Evolutionary conservation across 1,284 basidiomycete species (phyloP).

Genomic region (Sanguinoderma infundibulare): DNA sequence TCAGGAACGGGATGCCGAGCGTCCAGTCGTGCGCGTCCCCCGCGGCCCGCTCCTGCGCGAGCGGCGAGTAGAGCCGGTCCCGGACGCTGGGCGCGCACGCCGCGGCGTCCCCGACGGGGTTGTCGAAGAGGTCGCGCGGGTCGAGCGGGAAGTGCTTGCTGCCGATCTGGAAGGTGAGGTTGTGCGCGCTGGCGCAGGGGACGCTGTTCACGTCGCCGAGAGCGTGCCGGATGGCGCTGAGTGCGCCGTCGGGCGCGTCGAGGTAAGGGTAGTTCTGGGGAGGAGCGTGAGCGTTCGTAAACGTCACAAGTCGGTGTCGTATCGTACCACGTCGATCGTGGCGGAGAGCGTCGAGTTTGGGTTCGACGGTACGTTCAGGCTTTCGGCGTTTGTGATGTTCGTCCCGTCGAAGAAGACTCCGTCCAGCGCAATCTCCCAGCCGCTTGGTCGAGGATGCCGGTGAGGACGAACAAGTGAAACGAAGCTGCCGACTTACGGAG

Average conservation of each 20-base stretch:
- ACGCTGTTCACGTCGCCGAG: slow-evolving; percentile 41
- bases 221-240: slow-evolving; percentile 39
- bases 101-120: slow-evolving; percentile 40
- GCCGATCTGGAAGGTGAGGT: slow-evolving; percentile 62
- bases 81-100: slow-evolving; percentile 52
- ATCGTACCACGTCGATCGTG: slow-evolving; percentile 49
- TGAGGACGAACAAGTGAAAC: not conserved
- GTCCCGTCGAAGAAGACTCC: slow-evolving; percentile 59
- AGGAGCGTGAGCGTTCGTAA: not conserved
- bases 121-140: slow-evolving; percentile 62
- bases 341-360: slow-evolving; percentile 43
- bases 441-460: slow-evolving; percentile 16
- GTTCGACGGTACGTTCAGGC: no score
- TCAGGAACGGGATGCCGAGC: slow-evolving; percentile 46
- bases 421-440: slow-evolving; percentile 65
- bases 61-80: slow-evolving; percentile 33
- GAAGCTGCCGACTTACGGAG: slow-evolving; percentile 31
- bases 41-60: not conserved
- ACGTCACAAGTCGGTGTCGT: not conserved
- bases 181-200: slow-evolving; percentile 53
- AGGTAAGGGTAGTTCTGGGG: slow-evolving; percentile 42
- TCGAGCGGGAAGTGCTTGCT: slow-evolving; percentile 68
- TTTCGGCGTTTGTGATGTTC: slow-evolving; percentile 47
- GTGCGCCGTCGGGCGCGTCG: slow-evolving; percentile 41
- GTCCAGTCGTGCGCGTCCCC: slow-evolving; percentile 39